Evolutionary conservation across 2,329 filamentous ascomycete species (phyloP).

Genomic region (Neofusicoccum sp.): DNA sequence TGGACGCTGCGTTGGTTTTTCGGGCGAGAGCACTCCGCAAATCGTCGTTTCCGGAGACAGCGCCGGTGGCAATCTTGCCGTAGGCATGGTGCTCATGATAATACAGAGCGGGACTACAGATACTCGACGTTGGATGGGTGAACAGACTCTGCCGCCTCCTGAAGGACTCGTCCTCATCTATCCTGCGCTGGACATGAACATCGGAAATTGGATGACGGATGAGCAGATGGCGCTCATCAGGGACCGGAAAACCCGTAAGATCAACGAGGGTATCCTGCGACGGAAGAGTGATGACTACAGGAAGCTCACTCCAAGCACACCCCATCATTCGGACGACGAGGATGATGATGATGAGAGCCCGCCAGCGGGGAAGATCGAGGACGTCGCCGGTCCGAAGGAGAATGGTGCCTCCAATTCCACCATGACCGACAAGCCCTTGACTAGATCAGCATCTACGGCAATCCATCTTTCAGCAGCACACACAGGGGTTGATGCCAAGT

Average conservation of each 20-base stretch:
- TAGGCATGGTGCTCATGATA: slow-evolving; percentile 83
- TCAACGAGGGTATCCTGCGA: slow-evolving; percentile 73
- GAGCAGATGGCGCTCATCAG: slow-evolving; percentile 95
- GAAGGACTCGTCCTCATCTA: slow-evolving; percentile 84
- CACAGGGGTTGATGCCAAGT: slow-evolving; percentile 32
- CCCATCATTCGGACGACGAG: slow-evolving; percentile 76
- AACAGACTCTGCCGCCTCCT: slow-evolving; percentile 66
- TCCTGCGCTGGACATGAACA: slow-evolving; percentile 92
- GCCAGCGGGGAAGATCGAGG: slow-evolving; percentile 16
- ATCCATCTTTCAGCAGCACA: slow-evolving; percentile 41
- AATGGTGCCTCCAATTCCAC: slow-evolving; percentile 21
- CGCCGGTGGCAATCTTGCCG: slow-evolving; percentile 76
- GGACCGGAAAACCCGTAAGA: slow-evolving; percentile 73
- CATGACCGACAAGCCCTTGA: slow-evolving; percentile 21
- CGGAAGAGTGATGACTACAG: slow-evolving; percentile 89
- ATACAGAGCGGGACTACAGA: slow-evolving; percentile 68
- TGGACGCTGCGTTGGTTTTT: slow-evolving; percentile 74
- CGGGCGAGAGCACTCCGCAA: slow-evolving; percentile 62
- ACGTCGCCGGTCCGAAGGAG: slow-evolving; percentile 2
- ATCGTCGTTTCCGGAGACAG: slow-evolving; percentile 77
- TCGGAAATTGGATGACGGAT: slow-evolving; percentile 98
- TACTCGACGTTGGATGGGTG: slow-evolving; percentile 55
- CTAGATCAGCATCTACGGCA: slow-evolving; percentile 25
- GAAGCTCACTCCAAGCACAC: slow-evolving; percentile 74
- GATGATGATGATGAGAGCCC: slow-evolving; percentile 44